Conservation (phyloP, 805 yeast species). For the Yueomyces sp. region DNA sequence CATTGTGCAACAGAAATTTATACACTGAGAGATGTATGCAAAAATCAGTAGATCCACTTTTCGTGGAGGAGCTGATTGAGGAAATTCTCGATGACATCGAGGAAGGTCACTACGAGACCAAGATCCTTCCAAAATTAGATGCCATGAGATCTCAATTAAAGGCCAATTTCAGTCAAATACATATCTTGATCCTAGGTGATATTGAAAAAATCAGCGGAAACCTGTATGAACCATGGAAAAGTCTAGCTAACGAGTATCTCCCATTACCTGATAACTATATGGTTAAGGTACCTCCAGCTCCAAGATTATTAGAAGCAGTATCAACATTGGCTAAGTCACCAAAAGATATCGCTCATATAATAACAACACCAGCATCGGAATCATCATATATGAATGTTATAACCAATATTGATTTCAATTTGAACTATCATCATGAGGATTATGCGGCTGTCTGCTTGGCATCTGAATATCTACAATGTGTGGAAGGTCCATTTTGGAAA, state of each 20-base stretch:
- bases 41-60: conserved; percentile 51
- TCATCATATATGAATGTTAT: conserved; percentile 55
- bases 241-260: conserved; percentile 8
- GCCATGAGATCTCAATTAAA: conserved; percentile 40
- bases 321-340: conserved; percentile 45
- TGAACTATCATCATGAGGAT: conserved; percentile 39
- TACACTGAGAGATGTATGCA: conserved; percentile 49
- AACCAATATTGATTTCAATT: conserved; percentile 39
- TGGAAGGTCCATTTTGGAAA: conserved; percentile 96
- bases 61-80: conserved; percentile 45
- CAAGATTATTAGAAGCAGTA: conserved; percentile 39
- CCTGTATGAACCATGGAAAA: conserved; percentile 16
- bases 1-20: conserved; percentile 41
- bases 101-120: conserved; percentile 34
- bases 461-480: conserved; percentile 63
- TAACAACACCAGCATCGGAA: conserved; percentile 74
- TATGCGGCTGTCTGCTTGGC: conserved; percentile 59
- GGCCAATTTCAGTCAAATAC: conserved; percentile 40
- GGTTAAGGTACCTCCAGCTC: conserved; percentile 26
- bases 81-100: conserved; percentile 36
- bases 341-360: conserved; percentile 39
- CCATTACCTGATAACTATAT: background rate
- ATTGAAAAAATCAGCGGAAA: conserved; percentile 29
- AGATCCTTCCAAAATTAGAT: conserved; percentile 21
- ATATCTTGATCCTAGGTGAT: conserved; percentile 63